Percentiles rank a stretch among this genome's conserved stretches.
Evolutionary conservation across 2,329 filamentous ascomycete genomes (phyloP).

Genomic region (Talaromyces marneffei): DNA sequence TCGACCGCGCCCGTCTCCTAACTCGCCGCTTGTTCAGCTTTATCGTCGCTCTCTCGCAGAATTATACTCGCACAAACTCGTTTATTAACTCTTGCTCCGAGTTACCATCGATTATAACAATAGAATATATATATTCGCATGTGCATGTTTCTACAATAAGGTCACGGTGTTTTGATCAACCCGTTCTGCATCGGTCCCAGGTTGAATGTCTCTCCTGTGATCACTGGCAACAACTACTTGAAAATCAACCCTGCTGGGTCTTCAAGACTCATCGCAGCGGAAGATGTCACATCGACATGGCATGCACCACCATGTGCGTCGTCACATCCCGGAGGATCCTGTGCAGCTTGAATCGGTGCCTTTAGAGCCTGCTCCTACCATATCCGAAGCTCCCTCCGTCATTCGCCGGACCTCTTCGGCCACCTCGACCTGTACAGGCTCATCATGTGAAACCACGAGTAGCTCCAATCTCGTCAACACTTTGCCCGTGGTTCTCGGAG

Average conservation of each 20-base stretch:
- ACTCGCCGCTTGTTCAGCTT: not conserved
- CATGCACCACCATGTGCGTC: slow-evolving; percentile 15
- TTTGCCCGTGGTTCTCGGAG: slow-evolving; percentile 62
- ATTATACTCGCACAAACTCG: not conserved
- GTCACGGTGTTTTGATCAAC: too few relatives aligned
- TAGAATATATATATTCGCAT: not conserved
- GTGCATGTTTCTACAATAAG: not conserved
- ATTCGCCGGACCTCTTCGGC: slow-evolving; percentile 16
- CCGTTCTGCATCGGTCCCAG: not conserved
- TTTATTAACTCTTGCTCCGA: not conserved
- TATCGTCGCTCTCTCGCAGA: not conserved
- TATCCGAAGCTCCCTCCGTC: slow-evolving; percentile 24
- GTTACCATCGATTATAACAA: not conserved
- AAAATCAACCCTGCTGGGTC: slow-evolving; percentile 2
- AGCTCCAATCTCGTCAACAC: slow-evolving; percentile 51
- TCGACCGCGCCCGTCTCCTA: not conserved
- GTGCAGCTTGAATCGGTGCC: slow-evolving; percentile 25
- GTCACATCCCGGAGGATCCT: not conserved
- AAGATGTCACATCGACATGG: slow-evolving; percentile 24
- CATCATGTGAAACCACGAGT: slow-evolving; percentile 55
- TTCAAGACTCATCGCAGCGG: not conserved
- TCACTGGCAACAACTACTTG: not conserved
- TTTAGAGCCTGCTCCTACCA: slow-evolving; percentile 20
- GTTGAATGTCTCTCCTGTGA: not conserved
- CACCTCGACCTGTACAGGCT: slow-evolving; percentile 18